Base-by-base conservation (phyloP, 2,329 filamentous ascomycete species). In the Ambrosiella beaveri region DNA sequence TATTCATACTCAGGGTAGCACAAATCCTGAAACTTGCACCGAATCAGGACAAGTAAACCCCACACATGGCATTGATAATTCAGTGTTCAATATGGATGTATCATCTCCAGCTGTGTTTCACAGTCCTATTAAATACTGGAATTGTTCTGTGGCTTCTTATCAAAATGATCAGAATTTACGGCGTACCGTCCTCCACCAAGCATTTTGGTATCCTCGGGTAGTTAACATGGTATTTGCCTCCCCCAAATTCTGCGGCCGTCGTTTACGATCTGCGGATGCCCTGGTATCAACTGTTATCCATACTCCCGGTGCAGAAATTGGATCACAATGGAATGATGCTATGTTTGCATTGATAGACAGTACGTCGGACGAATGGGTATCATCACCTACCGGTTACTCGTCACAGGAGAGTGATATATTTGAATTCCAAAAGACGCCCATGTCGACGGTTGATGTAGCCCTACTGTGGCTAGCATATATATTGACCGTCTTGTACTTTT, bases 121-220 rank as follows among this genome's bases (percentile, higher is more conserved):
- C 64, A 90, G 86, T n/a, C 86, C 86, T 1, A 70, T 91, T 57
- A 82, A 88, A 68, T 90, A 89, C 68, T 91, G 86, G 86, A 77
- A 81, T 61, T 85, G 82, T 66, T 85, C 75, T n/a, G 65, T 71
- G 5, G 74, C 78, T 1, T 69, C 68, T 6, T 78, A 91, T 54
- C 66, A 76, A 35, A 66, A 69, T 13, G 86, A 91, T 64, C 57
- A 67, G 0, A 75, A 89, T 65, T 75, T 89, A 11, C 67, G 89
- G 2, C 68, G 69, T 1, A 90, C 86, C 0, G 82, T 90, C 64
- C 17, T 57, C 4, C 19, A 35, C 3, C 45, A 57, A 7, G 36
- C 38, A 13, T 19, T 35, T 9, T 12, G 19, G 6, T 15, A 39
- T 35, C 15, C 36, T 27, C 56, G 38, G 8, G 35, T 40, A 1